A percentile compares a stretch with the other conserved stretches of the same genome.
phyloP scores from a whole-genome alignment of 805 yeast genomes.

The Kregervanrija delftensis region DNA sequence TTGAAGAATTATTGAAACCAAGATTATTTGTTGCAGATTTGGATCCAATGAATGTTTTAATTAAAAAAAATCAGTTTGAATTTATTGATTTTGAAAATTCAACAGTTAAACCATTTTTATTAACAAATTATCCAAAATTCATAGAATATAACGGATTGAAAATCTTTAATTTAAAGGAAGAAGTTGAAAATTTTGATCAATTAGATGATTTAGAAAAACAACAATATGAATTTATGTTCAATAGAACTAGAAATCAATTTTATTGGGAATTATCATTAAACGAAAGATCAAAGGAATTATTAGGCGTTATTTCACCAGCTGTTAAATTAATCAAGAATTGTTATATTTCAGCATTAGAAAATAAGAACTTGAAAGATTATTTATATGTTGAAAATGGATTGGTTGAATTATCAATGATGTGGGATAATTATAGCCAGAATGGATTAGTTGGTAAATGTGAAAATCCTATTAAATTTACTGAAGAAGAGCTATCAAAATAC shows the following conservation, averaged over 20 bases:
- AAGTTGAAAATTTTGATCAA: constrained; percentile 61
- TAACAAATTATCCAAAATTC: constrained; percentile 75
- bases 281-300: constrained; percentile 53
- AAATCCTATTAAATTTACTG: constrained; percentile 58
- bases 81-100: constrained; percentile 83
- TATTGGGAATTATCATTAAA: constrained; percentile 78
- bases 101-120: constrained; percentile 72
- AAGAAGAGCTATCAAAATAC: constrained; percentile 52
- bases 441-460: constrained; percentile 40
- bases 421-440: constrained; percentile 60
- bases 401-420: constrained; percentile 57
- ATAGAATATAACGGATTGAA: constrained; percentile 86
- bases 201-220: constrained; percentile 68
- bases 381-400: constrained; percentile 61
- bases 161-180: constrained; percentile 67
- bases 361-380: constrained; percentile 51
- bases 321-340: constrained; percentile 65
- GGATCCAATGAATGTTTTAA: constrained; percentile 82
- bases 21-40: constrained; percentile 76
- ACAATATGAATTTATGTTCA: constrained; percentile 80
- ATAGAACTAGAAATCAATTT: constrained; percentile 86
- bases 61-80: constrained; percentile 36
- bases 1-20: constrained; percentile 58
- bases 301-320: constrained; percentile 79
- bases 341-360: constrained; percentile 52